A percentile compares a stretch with the other conserved stretches of the same genome.
Conservation (phyloP, 164 flowering plant species). For the Tinospora cordifolia region DNA sequence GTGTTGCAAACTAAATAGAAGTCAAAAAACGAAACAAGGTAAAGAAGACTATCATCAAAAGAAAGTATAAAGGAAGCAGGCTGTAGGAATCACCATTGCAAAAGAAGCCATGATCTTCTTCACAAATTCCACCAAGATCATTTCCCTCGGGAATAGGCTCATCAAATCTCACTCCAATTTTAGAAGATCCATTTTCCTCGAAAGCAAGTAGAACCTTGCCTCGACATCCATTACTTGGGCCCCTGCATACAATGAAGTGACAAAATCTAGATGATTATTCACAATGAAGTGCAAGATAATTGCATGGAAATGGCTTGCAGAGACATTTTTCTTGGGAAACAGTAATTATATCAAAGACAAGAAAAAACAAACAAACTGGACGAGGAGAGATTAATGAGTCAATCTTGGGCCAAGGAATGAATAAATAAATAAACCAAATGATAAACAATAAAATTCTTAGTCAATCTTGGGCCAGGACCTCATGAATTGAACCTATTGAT, state of each 20-base stretch:
- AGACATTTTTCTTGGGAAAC: too few species aligned
- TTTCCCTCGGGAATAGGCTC: slow-evolving; percentile 63
- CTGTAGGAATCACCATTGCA: slow-evolving; percentile 51
- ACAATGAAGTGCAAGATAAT: neutral
- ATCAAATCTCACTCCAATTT: slow-evolving; percentile 89
- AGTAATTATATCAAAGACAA: too few species aligned
- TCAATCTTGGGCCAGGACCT: too few species aligned
- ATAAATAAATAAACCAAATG: too few species aligned
- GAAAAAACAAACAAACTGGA: too few species aligned
- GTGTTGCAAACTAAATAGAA: neutral
- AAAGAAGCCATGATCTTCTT: slow-evolving; percentile 81
- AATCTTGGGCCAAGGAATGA: too few species aligned
- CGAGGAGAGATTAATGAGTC: too few species aligned
- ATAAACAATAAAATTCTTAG: too few species aligned
- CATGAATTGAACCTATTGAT: too few species aligned
- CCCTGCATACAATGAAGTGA: slow-evolving; percentile 30
- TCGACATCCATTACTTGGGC: slow-evolving; percentile 59
- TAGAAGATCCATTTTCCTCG: slow-evolving; percentile 69
- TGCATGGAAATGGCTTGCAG: neutral
- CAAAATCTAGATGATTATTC: neutral
- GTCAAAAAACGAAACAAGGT: neutral
- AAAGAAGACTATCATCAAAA: neutral
- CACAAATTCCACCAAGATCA: slow-evolving; percentile 78
- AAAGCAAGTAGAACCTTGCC: slow-evolving; percentile 72
- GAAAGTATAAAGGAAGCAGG: neutral